Evolutionary conservation across 75 land plant species (phyloP).

Genomic region (Isoetes taiwanensis): DNA sequence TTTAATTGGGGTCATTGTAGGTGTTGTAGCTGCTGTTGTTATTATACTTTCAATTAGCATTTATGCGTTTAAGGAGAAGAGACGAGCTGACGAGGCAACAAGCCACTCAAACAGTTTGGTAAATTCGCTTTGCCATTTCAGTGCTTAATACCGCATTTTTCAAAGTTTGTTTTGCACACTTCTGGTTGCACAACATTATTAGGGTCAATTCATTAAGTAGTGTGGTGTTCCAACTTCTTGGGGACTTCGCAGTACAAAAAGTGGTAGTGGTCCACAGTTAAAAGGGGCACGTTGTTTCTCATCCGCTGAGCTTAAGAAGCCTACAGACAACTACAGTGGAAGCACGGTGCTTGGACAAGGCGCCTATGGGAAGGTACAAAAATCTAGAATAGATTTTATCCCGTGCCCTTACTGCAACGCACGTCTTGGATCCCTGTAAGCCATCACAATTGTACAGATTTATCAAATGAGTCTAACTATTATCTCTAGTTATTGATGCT

Average conservation of each 20-base stretch:
- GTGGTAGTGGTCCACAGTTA: conserved; percentile 57
- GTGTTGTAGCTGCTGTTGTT: conserved; percentile 24
- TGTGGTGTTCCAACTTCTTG: conserved; percentile 62
- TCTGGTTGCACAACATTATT: no score
- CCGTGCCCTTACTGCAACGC: no score
- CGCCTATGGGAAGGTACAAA: conserved; percentile 92
- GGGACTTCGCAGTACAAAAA: conserved; percentile 41
- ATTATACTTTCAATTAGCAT: conserved; percentile 21
- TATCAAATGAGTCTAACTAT: no score
- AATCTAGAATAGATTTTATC: no score
- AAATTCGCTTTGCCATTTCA: no score
- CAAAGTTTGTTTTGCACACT: no score
- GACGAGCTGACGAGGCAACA: conserved; percentile 42
- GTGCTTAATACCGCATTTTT: no score
- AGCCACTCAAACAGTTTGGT: conserved; percentile 60
- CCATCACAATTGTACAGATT: no score
- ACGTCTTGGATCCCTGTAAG: no score
- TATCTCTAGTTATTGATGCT: no score
- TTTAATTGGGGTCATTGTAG: conserved; percentile 43
- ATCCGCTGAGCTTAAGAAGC: conserved; percentile 54
- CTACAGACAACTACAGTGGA: conserved; percentile 50
- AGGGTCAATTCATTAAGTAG: no score
- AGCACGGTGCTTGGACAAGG: conserved; percentile 62
- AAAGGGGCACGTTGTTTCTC: conserved; percentile 85
- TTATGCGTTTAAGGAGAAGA: conserved; percentile 57